Conservation (phyloP, 176 grass and related monocot genomes). For the Carex myosuroides region DNA sequence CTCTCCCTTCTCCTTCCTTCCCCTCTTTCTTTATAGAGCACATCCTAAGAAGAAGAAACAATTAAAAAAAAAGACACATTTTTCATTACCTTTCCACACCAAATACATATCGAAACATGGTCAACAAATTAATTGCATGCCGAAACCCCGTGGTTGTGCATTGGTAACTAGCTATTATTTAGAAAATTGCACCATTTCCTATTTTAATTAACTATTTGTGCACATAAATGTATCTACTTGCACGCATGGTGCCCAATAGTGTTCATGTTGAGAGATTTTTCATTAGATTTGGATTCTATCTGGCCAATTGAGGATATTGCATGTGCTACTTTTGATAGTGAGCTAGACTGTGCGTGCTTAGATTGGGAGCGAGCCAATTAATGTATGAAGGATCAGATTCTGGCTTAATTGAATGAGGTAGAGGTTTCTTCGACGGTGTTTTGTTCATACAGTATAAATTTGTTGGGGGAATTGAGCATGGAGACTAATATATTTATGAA, state of each 20-base stretch:
- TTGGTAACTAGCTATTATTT: too few species aligned
- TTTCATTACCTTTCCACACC: background rate
- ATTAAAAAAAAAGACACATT: too few species aligned
- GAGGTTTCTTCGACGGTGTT: background rate
- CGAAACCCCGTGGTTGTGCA: too few species aligned
- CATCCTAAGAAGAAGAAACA: too few species aligned
- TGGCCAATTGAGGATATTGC: slow-evolving; percentile 10
- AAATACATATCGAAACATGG: background rate
- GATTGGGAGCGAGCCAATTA: background rate
- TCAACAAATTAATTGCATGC: background rate
- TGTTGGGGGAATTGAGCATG: background rate
- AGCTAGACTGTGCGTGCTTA: background rate
- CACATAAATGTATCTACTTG: background rate
- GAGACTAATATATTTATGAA: background rate
- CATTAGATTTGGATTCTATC: background rate
- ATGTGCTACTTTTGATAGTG: background rate
- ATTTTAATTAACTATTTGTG: background rate
- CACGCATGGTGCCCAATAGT: background rate
- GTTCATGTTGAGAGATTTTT: background rate
- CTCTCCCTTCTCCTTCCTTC: too few species aligned
- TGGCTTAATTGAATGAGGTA: background rate
- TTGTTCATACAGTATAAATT: background rate
- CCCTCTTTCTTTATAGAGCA: too few species aligned
- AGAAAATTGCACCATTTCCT: too few species aligned
- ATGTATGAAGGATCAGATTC: background rate